Base-by-base conservation (phyloP, 139 green algal genomes). In the Yamagishiella unicocca region DNA sequence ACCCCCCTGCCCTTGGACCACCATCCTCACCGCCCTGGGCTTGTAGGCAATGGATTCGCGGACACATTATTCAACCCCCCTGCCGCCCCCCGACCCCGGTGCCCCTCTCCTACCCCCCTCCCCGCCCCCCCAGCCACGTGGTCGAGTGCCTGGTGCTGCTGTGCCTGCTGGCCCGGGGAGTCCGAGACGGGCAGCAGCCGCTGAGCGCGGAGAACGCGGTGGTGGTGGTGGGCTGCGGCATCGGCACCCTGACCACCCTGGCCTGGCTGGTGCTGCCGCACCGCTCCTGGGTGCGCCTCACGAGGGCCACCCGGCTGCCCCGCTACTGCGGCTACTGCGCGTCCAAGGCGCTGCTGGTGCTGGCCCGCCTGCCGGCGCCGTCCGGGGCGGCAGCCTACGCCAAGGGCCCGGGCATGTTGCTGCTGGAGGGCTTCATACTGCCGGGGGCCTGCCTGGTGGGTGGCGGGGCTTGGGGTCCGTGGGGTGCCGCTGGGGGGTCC, bases 361-460 rank as follows among this genome's bases (percentile, higher is more conserved):
- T 31, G 29, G 53, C 33, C 17, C 45, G 45, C 9, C 50, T 68
- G 50, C 50, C 25, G 50, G 6, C 75, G 75, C 75, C 75, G 17
- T 40, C 53, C 3, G 75, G 46, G 31, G 53, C 33, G 6, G 53
- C 50, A 1, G 19, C 50, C 22, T 83, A 83, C 33, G 75, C 50
- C 0, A 33, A 50, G 33, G 75, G 75, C 21, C 33, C 29, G 50
- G 75, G 46, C 31, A 70, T 70, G n/a, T 50, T 83, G 75, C 75
- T 83, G 75, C 50, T 53, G 50, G 75, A 83, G 53, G 75, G 75
- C 0, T 31, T 50, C 75, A 83, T 83, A 9, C 53, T 83, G 75
- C 75, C 75, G 17, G 33, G 45, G 25, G 33, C 50, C 5, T 83
- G 75, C 53, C 50, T 83, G 75, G 50, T 83, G 53, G 19, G 73